phyloP scores from a whole-genome alignment of 345 rosid species.

The Brassica cretica region DNA sequence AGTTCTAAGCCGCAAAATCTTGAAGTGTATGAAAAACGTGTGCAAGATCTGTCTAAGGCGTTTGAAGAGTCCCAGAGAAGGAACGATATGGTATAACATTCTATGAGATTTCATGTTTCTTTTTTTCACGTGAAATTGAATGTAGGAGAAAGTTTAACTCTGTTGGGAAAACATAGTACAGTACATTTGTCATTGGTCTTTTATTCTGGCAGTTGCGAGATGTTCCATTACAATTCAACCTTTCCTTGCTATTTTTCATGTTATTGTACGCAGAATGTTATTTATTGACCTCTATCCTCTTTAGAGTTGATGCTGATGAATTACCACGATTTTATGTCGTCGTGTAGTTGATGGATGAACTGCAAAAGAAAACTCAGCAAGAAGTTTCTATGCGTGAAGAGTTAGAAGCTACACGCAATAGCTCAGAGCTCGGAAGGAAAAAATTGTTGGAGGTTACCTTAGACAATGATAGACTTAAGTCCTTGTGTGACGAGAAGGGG shows the following conservation, averaged over 20 bases:
- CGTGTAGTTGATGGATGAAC: slow-evolving; percentile 65
- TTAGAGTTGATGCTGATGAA: slow-evolving; percentile 18
- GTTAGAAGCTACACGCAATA: slow-evolving; percentile 56
- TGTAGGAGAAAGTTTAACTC: slow-evolving; percentile 5
- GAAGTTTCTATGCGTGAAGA: slow-evolving; percentile 69
- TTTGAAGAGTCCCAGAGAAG: slow-evolving; percentile 79
- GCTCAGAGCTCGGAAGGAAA: slow-evolving; percentile 66
- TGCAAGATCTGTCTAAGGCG: slow-evolving; percentile 54
- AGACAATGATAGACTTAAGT: slow-evolving; percentile 61
- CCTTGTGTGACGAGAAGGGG: slow-evolving; percentile 66
- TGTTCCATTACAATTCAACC: background rate
- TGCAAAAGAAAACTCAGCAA: slow-evolving; percentile 64
- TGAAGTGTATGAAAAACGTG: slow-evolving; percentile 71
- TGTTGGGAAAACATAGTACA: background rate
- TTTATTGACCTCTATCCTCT: background rate
- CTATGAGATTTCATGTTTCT: slow-evolving; percentile 8
- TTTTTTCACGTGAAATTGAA: background rate
- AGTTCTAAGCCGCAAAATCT: slow-evolving; percentile 56
- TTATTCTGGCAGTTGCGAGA: background rate
- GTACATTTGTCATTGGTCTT: background rate
- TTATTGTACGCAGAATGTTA: slow-evolving; percentile 11
- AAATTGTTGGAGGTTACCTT: slow-evolving; percentile 48
- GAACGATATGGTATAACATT: slow-evolving; percentile 56
- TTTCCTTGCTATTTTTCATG: slow-evolving; percentile 2
- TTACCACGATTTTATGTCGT: slow-evolving; percentile 10